Evolutionary conservation across 2,329 filamentous ascomycete genomes (phyloP).

Genomic region (Neocatenulostroma microsporum): DNA sequence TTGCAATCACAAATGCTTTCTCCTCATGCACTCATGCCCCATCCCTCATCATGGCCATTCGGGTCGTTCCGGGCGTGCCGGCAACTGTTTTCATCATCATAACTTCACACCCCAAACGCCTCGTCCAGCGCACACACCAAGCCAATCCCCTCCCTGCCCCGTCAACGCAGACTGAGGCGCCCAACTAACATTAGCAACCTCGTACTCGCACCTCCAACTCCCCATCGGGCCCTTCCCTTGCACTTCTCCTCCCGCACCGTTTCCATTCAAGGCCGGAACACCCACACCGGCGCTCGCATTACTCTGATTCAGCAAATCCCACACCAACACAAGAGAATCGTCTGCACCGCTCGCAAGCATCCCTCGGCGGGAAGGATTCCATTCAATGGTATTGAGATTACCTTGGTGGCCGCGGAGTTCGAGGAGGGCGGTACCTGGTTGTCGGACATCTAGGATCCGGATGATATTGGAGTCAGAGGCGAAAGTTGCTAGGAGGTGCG

Average conservation of each 20-base stretch:
- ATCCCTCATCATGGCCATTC: not conserved
- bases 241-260: slow-evolving; percentile 19
- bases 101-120: slow-evolving; percentile 70
- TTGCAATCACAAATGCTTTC: slow-evolving; percentile 1
- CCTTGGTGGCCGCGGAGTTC: slow-evolving; percentile 85
- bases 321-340: slow-evolving; percentile 83
- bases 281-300: slow-evolving; percentile 35
- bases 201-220: slow-evolving; percentile 79
- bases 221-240: slow-evolving; percentile 61
- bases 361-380: slow-evolving; percentile 80
- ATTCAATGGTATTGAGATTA: slow-evolving; percentile 86
- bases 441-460: slow-evolving; percentile 89
- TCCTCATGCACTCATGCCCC: not conserved
- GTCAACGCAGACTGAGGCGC: slow-evolving; percentile 62
- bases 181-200: slow-evolving; percentile 79
- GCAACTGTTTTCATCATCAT: slow-evolving; percentile 27
- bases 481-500: slow-evolving; percentile 93
- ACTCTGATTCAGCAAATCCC: slow-evolving; percentile 73
- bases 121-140: slow-evolving; percentile 71
- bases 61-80: not conserved
- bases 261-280: slow-evolving; percentile 24
- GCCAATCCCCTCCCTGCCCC: slow-evolving; percentile 68
- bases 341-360: slow-evolving; percentile 87
- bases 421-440: slow-evolving; percentile 88
- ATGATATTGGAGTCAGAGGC: slow-evolving; percentile 87